Evolutionary conservation across 1,284 basidiomycete species (phyloP), one percentile per base, ranked within the genome.

Genomic region (Ustilago crameri): DNA sequence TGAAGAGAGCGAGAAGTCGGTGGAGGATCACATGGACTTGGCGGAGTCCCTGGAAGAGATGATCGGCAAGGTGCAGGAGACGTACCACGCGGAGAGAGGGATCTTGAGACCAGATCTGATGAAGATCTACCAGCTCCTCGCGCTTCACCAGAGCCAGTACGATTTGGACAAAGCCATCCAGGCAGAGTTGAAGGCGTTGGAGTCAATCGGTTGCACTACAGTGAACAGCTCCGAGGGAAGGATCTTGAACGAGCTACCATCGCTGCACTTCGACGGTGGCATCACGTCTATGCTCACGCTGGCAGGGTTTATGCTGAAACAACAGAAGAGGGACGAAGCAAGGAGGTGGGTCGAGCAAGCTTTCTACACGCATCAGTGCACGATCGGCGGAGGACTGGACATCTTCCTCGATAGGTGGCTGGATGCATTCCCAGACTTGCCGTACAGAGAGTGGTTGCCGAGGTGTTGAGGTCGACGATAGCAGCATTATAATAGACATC

Each of bases 401-500:
- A 60, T 81, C 56, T 78, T 81, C 37, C 41, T 75, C 22, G 75
- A 79, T 45, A 68, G 79, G 8, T 81, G 73, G 76, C 43, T 51
- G 1, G 67, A 65, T n/a, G 62, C 61, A 10, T 73, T 68, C 43
- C 52, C 57, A 3, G 47, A 67, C 14, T 38, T 73, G 27, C 70
- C 70, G 14, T 62, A 68, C 32, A 51, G 61, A 3, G 51, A 60
- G 2, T 67, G 64, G 64, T 34, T 73, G 49, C 66, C 66, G 20
- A 23, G 65, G 18, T 68, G 54, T 42, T 68, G 37, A 38, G n/a
- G n/a, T n/a, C n/a, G n/a, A n/a, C n/a, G n/a, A n/a, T n/a, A n/a
- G n/a, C n/a, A n/a, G n/a, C n/a, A n/a, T n/a, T n/a, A n/a, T n/a
- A n/a, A n/a, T n/a, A n/a, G n/a, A n/a, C n/a, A n/a, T n/a, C n/a